phyloP scores from a whole-genome alignment of 768 basidiomycete species.

The Naematelia aurantialba region DNA sequence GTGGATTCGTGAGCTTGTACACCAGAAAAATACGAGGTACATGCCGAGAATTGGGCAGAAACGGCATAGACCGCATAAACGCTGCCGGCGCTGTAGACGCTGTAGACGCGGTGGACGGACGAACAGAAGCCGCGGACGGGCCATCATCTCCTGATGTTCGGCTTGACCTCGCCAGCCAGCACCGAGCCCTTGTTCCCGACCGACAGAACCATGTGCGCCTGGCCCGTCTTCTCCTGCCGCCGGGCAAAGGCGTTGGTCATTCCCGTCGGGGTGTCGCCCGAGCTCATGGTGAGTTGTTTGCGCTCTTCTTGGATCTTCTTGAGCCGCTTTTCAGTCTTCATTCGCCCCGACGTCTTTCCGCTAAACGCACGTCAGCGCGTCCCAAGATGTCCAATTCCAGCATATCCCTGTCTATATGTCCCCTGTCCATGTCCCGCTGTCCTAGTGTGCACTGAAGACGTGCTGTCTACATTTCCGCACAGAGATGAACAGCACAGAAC shows the following conservation, averaged over 20 bases:
- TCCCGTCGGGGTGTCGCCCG: conserved; percentile 90
- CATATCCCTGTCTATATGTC: no score
- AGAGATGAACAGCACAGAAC: not conserved
- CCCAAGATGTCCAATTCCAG: no score
- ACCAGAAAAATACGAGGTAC: no score
- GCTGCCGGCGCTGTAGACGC: not conserved
- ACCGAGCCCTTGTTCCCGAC: conserved; percentile 87
- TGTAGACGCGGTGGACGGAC: not conserved
- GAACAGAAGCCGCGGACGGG: not conserved
- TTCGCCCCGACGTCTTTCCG: conserved; percentile 91
- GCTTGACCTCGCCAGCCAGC: conserved; percentile 9
- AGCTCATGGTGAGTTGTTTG: conserved; percentile 88
- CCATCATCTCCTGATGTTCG: conserved; percentile 2
- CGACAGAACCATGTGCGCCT: conserved; percentile 92
- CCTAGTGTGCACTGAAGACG: not conserved
- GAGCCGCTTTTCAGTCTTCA: conserved; percentile 93
- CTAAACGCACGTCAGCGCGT: conserved; percentile 21
- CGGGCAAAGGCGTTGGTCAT: conserved; percentile 93
- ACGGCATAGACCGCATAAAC: no score
- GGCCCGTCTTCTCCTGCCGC: conserved; percentile 87
- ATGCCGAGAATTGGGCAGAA: no score
- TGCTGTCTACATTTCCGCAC: not conserved
- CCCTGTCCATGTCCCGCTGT: not conserved
- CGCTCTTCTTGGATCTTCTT: conserved; percentile 98
- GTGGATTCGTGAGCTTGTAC: not conserved